Evolutionary conservation across 2,329 filamentous ascomycete species (phyloP), one percentile per base, ranked within the genome.

Genomic region (Scleromitrula shiraiana): DNA sequence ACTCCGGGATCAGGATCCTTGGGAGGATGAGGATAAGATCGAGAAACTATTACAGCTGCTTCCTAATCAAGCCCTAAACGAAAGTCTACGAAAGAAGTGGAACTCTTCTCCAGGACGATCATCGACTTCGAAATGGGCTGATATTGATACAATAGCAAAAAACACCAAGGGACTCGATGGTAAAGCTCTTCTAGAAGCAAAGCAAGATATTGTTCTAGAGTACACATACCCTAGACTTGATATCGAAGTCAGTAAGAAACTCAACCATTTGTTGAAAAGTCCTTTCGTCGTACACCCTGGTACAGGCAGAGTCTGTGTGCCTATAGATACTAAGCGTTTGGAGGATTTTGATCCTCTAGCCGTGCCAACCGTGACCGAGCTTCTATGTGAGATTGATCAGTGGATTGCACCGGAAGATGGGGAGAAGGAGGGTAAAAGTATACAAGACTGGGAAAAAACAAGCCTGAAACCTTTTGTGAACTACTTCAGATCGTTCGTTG

Each of bases 221-320:
- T 97, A 98, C 69, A 96, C 93, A 6, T 98, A 98, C 67, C 93
- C 93, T 3, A 84, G 93, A 32, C 85, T 98, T 46, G 93, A 98
- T 73, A 90, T 93, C 53, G 89, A 95, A 67, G 93, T 98, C 64
- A 93, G 86, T 63, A 97, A 97, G 74, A 95, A 96, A 65, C 80
- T 95, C 49, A 97, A 96, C 70, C 93, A 98, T 76, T 80, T 98
- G 75, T 82, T 98, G 59, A 98, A 98, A 66, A 90, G 84, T 53
- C 93, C 93, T 0, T 98, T 98, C 62, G 91, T 96, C 52, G 83
- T 98, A 30, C 93, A 98, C 65, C 93, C 93, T 0, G 89, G 89
- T 15, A 98, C 93, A 0, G 91, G 93, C 1, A 74, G 91, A 46
- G 88, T 98, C 6, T 98, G 93, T 70, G 93, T 98, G 43, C 93